Conservation (phyloP, 2,329 filamentous ascomycete genomes). For the Beauveria sp. region DNA sequence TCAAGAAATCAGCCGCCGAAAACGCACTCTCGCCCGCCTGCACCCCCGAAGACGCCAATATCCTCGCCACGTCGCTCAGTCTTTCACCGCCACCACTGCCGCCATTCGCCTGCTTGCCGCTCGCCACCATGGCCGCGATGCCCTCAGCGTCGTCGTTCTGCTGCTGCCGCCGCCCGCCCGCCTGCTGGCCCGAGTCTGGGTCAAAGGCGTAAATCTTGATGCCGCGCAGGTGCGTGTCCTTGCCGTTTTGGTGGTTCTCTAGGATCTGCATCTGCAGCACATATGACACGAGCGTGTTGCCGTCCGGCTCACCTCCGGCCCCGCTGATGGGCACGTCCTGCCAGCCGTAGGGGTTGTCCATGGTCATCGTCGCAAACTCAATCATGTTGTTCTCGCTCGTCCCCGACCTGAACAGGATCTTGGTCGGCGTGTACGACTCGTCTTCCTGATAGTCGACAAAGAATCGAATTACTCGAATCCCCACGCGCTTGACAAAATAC, state of each 20-base stretch:
- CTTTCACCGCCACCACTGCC: constrained; percentile 6
- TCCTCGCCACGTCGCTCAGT: constrained; percentile 22
- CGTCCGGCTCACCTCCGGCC: constrained; percentile 52
- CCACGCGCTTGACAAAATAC: constrained; percentile 77
- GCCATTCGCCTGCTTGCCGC: not conserved
- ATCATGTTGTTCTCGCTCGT: constrained; percentile 88
- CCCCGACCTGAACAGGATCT: constrained; percentile 81
- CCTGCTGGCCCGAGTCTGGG: constrained; percentile 34
- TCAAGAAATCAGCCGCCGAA: constrained; percentile 34
- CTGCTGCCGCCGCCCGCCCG: constrained; percentile 23
- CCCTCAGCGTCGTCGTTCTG: constrained; percentile 9
- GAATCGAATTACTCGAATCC: constrained; percentile 70
- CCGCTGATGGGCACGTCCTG: constrained; percentile 65
- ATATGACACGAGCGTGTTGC: constrained; percentile 75
- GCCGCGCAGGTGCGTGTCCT: constrained; percentile 93
- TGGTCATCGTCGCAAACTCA: constrained; percentile 73
- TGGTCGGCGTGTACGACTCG: constrained; percentile 93
- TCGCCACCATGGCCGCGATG: constrained; percentile 5
- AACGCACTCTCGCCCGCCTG: constrained; percentile 29
- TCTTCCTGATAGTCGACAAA: constrained; percentile 88
- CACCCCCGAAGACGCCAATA: constrained; percentile 21
- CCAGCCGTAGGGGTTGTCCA: constrained; percentile 80
- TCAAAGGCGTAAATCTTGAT: constrained; percentile 73
- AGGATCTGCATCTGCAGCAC: constrained; percentile 84
- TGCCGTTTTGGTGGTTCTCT: constrained; percentile 98